phyloP scores from a whole-genome alignment of 306 rosid genomes.

The Potentilla sterilis region DNA sequence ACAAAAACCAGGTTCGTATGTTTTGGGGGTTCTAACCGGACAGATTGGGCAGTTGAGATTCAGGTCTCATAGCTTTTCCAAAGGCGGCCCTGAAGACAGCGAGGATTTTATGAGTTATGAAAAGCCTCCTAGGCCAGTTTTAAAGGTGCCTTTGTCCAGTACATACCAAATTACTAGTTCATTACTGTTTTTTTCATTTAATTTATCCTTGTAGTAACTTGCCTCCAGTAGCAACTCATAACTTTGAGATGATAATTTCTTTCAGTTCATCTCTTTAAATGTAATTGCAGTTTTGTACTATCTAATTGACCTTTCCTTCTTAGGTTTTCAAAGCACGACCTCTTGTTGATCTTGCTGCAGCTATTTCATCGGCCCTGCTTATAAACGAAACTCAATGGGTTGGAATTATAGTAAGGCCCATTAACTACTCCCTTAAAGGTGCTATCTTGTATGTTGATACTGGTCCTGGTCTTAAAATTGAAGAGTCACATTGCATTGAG shows the following conservation, averaged over 20 bases:
- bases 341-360: constrained; percentile 90
- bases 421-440: constrained; percentile 84
- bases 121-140: constrained; percentile 87
- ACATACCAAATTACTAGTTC: constrained; percentile 7
- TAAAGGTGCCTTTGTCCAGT: constrained; percentile 61
- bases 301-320: constrained; percentile 29
- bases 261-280: constrained; percentile 8
- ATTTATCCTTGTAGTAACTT: constrained; percentile 20
- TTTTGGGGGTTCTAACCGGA: constrained; percentile 95
- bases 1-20: constrained; percentile 97
- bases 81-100: constrained; percentile 86
- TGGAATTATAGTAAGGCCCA: constrained; percentile 81
- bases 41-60: constrained; percentile 85
- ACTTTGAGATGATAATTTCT: not conserved
- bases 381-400: constrained; percentile 94
- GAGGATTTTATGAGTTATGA: constrained; percentile 97
- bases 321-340: constrained; percentile 92
- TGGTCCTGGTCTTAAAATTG: constrained; percentile 90
- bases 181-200: constrained; percentile 6
- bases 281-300: not conserved
- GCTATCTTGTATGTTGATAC: constrained; percentile 90
- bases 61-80: constrained; percentile 95
- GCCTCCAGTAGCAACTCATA: constrained; percentile 12
- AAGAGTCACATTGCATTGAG: constrained; percentile 66
- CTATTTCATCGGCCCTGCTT: constrained; percentile 88